phyloP scores from a whole-genome alignment of 345 rosid species.

The Rhizophora apiculata region DNA sequence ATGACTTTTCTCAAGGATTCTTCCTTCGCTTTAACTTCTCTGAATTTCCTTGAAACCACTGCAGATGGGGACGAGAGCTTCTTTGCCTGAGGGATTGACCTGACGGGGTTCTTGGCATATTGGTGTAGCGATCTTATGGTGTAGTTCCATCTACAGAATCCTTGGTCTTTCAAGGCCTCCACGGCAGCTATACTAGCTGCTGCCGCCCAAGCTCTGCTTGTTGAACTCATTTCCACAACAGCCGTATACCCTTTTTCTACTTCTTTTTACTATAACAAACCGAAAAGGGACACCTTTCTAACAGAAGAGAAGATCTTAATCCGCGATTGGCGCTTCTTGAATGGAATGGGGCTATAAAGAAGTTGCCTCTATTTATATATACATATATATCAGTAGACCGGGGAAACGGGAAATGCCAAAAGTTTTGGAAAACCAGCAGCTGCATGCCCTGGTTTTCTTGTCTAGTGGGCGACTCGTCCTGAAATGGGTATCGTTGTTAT shows the following conservation, averaged over 20 bases:
- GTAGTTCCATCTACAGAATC: conserved; percentile 44
- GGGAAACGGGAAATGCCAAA: too few relatives aligned
- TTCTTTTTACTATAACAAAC: too few relatives aligned
- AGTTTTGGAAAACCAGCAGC: too few relatives aligned
- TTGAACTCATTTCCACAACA: conserved; percentile 22
- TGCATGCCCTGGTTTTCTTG: too few relatives aligned
- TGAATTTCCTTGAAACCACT: conserved; percentile 4
- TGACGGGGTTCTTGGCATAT: conserved; percentile 20
- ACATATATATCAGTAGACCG: too few relatives aligned
- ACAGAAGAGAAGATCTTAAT: too few relatives aligned
- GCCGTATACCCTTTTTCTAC: too few relatives aligned
- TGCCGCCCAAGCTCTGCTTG: conserved; percentile 37
- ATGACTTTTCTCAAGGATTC: conserved; percentile 22
- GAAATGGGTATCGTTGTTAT: too few relatives aligned
- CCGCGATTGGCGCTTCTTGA: too few relatives aligned
- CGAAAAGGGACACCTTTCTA: not conserved
- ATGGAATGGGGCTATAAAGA: too few relatives aligned
- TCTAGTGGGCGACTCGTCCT: too few relatives aligned
- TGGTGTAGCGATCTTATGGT: conserved; percentile 21
- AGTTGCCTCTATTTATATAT: too few relatives aligned
- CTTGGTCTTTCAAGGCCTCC: conserved; percentile 44
- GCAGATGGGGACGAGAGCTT: conserved; percentile 17
- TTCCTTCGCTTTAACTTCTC: conserved; percentile 12
- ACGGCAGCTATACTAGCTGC: conserved; percentile 39
- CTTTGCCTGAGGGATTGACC: conserved; percentile 11